A percentile compares a stretch with the other conserved stretches of the same genome.
Evolutionary conservation across 371 early-diverging fungal species (phyloP).

Genomic region (Antonospora locustae): DNA sequence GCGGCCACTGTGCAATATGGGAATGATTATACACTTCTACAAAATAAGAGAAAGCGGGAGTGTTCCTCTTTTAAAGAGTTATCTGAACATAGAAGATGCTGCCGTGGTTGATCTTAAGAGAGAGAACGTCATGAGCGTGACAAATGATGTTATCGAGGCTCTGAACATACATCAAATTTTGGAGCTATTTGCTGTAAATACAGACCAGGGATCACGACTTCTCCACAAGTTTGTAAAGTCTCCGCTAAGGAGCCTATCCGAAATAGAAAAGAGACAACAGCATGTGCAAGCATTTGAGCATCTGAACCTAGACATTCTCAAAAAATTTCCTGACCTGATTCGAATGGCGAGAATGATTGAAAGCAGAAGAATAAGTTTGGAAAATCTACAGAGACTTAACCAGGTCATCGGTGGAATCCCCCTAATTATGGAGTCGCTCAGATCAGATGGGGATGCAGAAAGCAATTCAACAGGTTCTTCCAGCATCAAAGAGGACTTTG

Average conservation of each 20-base stretch:
- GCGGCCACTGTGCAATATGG: slow-evolving; percentile 27
- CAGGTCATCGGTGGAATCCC: slow-evolving; percentile 30
- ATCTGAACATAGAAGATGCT: slow-evolving; percentile 14
- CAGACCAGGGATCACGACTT: slow-evolving; percentile 49
- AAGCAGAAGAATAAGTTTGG: slow-evolving; percentile 22
- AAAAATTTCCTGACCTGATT: slow-evolving; percentile 40
- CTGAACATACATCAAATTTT: neutral
- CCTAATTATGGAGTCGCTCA: slow-evolving; percentile 5
- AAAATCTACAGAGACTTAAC: slow-evolving; percentile 37
- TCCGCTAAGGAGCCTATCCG: slow-evolving; percentile 35
- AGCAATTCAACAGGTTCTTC: neutral
- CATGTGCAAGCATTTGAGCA: slow-evolving; percentile 35
- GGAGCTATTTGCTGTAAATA: slow-evolving; percentile 24
- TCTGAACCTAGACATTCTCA: slow-evolving; percentile 21
- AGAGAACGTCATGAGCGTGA: neutral
- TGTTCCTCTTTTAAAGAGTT: slow-evolving; percentile 2
- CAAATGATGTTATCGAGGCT: neutral
- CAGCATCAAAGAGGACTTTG: slow-evolving; percentile 19
- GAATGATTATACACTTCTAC: slow-evolving; percentile 13
- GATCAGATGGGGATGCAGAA: slow-evolving; percentile 5
- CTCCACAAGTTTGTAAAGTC: slow-evolving; percentile 39
- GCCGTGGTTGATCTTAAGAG: slow-evolving; percentile 6
- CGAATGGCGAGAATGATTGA: slow-evolving; percentile 31
- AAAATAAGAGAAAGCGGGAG: slow-evolving; percentile 4
- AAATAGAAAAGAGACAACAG: slow-evolving; percentile 45